Percentiles rank a stretch among this genome's conserved stretches.
phyloP scores from a whole-genome alignment of 345 rosid species.

The Linum tenue region DNA sequence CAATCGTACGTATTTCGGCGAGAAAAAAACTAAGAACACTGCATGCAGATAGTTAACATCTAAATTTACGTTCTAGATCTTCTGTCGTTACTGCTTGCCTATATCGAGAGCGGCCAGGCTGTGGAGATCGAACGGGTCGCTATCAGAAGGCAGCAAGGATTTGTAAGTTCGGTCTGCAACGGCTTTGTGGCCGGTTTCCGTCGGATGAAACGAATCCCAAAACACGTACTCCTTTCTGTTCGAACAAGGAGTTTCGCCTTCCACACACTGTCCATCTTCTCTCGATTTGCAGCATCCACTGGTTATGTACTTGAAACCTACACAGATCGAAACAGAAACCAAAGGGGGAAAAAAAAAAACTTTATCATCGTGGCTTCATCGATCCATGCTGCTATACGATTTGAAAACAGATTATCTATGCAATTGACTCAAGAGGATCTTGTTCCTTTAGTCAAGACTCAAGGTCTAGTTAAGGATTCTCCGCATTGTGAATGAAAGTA shows the following conservation, averaged over 20 bases:
- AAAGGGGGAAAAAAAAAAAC: too few species aligned
- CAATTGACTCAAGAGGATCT: too few species aligned
- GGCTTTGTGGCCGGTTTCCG: not conserved
- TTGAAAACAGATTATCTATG: too few species aligned
- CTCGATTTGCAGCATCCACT: conserved; percentile 11
- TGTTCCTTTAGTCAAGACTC: too few species aligned
- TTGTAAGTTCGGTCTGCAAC: not conserved
- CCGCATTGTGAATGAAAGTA: too few species aligned
- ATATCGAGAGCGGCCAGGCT: not conserved
- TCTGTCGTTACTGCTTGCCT: not conserved
- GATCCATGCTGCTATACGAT: not conserved
- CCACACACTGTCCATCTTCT: conserved; percentile 4
- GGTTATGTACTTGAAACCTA: not conserved
- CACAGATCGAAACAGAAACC: too few species aligned
- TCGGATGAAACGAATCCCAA: conserved; percentile 19
- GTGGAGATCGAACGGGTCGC: not conserved
- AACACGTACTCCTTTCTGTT: not conserved
- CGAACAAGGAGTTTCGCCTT: not conserved
- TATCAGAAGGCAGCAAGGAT: not conserved
- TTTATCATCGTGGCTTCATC: too few species aligned
- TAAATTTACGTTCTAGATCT: not conserved
- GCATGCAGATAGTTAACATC: not conserved
- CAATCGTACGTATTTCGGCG: too few species aligned
- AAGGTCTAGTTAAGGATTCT: too few species aligned
- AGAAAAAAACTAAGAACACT: not conserved